Conservation (phyloP, 2,329 filamentous ascomycete species). For the Colletotrichum eleusines region DNA sequence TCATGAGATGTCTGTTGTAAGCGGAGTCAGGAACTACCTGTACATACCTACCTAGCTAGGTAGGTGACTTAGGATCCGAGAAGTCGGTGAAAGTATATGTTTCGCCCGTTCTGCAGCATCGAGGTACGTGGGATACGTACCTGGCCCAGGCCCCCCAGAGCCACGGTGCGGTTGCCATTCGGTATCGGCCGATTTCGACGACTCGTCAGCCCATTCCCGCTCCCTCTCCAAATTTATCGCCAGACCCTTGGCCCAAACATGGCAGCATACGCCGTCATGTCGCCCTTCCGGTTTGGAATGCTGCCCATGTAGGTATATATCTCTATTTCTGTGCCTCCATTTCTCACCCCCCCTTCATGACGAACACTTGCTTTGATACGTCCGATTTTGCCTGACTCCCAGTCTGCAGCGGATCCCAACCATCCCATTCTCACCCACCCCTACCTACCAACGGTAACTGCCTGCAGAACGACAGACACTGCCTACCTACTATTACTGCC, state of each 20-base stretch:
- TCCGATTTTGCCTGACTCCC: slow-evolving; percentile 21
- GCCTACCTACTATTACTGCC: slow-evolving; percentile 17
- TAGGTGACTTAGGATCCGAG: not conserved
- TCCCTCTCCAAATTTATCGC: slow-evolving; percentile 52
- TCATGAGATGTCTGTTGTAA: slow-evolving; percentile 23
- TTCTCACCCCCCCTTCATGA: slow-evolving; percentile 24
- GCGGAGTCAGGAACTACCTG: slow-evolving; percentile 8
- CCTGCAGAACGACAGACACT: not conserved
- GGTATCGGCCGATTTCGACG: slow-evolving; percentile 52
- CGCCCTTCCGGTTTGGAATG: slow-evolving; percentile 42
- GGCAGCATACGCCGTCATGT: slow-evolving; percentile 41
- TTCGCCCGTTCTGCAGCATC: slow-evolving; percentile 17
- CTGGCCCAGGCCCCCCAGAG: slow-evolving; percentile 28
- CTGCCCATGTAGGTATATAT: slow-evolving; percentile 38
- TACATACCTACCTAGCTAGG: too few species aligned
- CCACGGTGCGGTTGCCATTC: slow-evolving; percentile 40
- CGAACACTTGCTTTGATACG: slow-evolving; percentile 33
- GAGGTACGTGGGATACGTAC: slow-evolving; percentile 34
- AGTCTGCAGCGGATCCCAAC: slow-evolving; percentile 37
- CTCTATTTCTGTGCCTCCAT: slow-evolving; percentile 29
- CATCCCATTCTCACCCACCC: not conserved
- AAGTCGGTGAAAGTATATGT: slow-evolving; percentile 40
- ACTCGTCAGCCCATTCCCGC: slow-evolving; percentile 53
- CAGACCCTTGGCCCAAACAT: slow-evolving; percentile 46
- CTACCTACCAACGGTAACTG: not conserved